These are phyloP conservation scores for Thermomyces lanuginosus DNA, from an alignment of 2,329 filamentous ascomycete genomes.

Conservation along the genomic window DNA sequence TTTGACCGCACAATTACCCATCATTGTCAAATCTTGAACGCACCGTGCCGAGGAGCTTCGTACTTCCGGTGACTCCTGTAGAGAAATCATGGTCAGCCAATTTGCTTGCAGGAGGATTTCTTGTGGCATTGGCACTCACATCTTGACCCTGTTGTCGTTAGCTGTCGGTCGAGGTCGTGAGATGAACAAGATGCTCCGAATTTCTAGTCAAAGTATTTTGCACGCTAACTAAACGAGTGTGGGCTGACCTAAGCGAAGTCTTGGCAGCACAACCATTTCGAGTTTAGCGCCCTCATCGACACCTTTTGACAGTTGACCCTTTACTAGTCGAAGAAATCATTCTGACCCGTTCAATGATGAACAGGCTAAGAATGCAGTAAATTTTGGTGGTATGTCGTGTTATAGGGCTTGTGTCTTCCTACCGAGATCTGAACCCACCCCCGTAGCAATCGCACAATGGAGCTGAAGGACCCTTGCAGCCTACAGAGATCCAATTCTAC, in stretches of 20 bases:
- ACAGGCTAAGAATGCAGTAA: too few species aligned
- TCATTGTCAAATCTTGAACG: constrained; percentile 34
- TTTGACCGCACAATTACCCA: constrained; percentile 19
- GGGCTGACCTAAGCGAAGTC: constrained; percentile 28
- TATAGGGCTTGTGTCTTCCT: too few species aligned
- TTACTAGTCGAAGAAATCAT: too few species aligned
- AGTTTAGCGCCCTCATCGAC: too few species aligned
- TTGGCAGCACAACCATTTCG: constrained; percentile 10
- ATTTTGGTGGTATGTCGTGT: too few species aligned
- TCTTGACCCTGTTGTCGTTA: constrained; percentile 34
- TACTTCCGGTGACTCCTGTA: constrained; percentile 46
- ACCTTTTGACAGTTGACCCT: too few species aligned
- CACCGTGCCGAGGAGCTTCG: constrained; percentile 91
- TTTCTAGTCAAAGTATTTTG: constrained; percentile 24
- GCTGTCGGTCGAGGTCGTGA: constrained; percentile 31
- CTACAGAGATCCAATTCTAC: too few species aligned
- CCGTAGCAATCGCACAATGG: too few species aligned
- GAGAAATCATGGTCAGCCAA: constrained; percentile 14
- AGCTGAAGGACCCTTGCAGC: too few species aligned
- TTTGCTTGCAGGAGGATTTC: constrained; percentile 4
- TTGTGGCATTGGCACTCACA: constrained; percentile 19
- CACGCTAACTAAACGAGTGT: constrained; percentile 26
- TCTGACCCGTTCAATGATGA: too few species aligned
- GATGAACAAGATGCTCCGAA: constrained; percentile 24
- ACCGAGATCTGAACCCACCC: too few species aligned